These are phyloP conservation scores for Tuber melanosporum DNA, from an alignment of 495 filamentous ascomycete genomes.

Conservation along the genomic window DNA sequence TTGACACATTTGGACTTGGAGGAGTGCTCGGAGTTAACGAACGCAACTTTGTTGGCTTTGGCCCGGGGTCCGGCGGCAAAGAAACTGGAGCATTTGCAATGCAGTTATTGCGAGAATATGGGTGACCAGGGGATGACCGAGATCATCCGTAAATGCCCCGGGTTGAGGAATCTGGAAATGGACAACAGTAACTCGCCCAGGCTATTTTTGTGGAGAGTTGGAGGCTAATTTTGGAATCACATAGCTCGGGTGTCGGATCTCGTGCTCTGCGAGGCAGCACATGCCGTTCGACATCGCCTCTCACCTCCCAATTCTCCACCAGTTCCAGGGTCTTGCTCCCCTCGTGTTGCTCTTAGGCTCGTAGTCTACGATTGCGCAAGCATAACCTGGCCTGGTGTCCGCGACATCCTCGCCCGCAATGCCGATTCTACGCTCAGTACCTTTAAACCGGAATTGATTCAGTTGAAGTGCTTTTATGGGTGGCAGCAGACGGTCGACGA, in stretches of 20 bases:
- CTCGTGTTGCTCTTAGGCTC: constrained; percentile 61
- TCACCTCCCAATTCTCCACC: constrained; percentile 44
- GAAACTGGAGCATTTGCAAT: constrained; percentile 67
- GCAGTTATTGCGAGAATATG: constrained; percentile 82
- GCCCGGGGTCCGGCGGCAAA: constrained; percentile 66
- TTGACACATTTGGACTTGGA: constrained; percentile 88
- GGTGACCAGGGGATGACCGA: constrained; percentile 80
- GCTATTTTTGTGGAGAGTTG: background rate
- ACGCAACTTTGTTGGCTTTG: constrained; percentile 62
- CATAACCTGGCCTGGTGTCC: constrained; percentile 87
- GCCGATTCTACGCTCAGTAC: constrained; percentile 50
- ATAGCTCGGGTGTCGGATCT: constrained; percentile 70
- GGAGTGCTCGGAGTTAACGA: constrained; percentile 71
- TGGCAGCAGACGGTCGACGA: constrained; percentile 94
- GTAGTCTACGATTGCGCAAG: constrained; percentile 84
- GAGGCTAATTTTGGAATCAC: background rate
- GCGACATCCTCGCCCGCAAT: constrained; percentile 78
- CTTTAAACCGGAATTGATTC: constrained; percentile 60
- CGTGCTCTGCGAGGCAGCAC: constrained; percentile 77
- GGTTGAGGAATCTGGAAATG: constrained; percentile 68
- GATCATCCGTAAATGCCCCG: constrained; percentile 66
- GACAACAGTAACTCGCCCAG: constrained; percentile 59
- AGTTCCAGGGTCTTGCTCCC: constrained; percentile 45
- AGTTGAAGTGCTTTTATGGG: constrained; percentile 86
- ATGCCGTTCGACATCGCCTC: constrained; percentile 61